Evolutionary conservation across 495 filamentous ascomycete genomes (phyloP), one percentile per base, ranked within the genome.

Genomic region (Xylaria sp.): DNA sequence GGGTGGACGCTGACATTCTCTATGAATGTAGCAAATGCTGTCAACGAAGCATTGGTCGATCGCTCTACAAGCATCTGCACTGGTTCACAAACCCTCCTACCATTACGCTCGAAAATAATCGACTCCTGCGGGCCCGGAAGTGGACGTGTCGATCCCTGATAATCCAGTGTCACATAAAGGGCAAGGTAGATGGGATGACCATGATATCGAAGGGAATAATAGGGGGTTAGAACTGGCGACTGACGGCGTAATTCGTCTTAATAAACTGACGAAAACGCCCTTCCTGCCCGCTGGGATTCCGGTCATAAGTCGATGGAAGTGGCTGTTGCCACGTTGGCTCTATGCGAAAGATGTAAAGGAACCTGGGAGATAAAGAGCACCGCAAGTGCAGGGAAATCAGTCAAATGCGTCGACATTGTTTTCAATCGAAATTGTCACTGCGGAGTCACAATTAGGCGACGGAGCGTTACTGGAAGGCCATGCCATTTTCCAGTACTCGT

Each of bases 391-490:
- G 9, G 12, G 7, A 12, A 70, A 63, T 43, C 35, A 41, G 19
- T 52, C 43, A 69, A 61, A 55, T 52, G 58, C 33, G 50, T 53
- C 21, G 48, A 50, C 41, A 37, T 52, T 53, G 15, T 21, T 40
- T 53, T 46, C 46, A 41, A 26, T 21, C 19, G 43, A 55, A 33
- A 46, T 68, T 62, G 35, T 40, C 43, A 46, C 57, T 68, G 67
- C 55, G 37, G 33, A 31, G 15, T 55, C 33, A 62, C 68, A 44
- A 44, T 26, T 44, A 43, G 8, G 67, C 8, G 24, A 63, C 17
- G 33, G 35, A 24, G 44, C 29, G 44, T 63, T 24, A 69, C 43
- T 61, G 35, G 44, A 63, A 35, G 68, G 68, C 59, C 44, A 61
- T 33, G 35, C 58, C 68, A 19, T 55, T 26, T 43, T 35, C 17